phyloP scores from a whole-genome alignment of 1,284 basidiomycete species.

The Quambalaria eucalypti region DNA sequence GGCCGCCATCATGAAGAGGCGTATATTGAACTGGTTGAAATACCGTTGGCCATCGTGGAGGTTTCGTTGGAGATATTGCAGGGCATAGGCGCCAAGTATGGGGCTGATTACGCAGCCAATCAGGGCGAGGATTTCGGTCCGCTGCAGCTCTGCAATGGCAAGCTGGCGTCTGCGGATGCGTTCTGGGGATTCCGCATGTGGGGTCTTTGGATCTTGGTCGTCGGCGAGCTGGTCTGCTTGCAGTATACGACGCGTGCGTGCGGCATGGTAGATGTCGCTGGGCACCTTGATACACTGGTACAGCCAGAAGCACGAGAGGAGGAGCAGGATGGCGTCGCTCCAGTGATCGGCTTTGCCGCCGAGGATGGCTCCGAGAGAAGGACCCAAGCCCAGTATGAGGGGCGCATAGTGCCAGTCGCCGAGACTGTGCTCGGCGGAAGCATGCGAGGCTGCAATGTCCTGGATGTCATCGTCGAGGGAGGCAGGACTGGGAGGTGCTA shows the following conservation, averaged over 20 bases:
- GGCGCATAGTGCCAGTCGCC: constrained; percentile 38
- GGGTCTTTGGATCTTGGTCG: constrained; percentile 23
- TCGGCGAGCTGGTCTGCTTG: constrained; percentile 17
- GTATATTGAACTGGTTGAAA: constrained; percentile 44
- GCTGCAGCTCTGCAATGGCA: constrained; percentile 36
- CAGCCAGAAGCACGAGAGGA: constrained; percentile 46
- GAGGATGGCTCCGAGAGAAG: constrained; percentile 28
- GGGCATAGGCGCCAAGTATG: constrained; percentile 39
- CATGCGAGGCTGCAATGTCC: neutral
- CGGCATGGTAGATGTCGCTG: constrained; percentile 43
- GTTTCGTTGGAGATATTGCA: constrained; percentile 40
- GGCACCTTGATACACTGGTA: constrained; percentile 38
- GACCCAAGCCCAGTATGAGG: constrained; percentile 29
- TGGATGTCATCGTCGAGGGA: neutral
- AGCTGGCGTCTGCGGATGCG: neutral
- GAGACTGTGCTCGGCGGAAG: constrained; percentile 5
- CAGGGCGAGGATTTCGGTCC: constrained; percentile 43
- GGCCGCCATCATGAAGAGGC: constrained; percentile 46
- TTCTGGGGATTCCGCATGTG: constrained; percentile 8
- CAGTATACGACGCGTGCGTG: constrained; percentile 30
- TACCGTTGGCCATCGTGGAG: constrained; percentile 41
- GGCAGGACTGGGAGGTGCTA: neutral
- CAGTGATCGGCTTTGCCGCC: constrained; percentile 47
- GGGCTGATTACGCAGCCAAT: constrained; percentile 40
- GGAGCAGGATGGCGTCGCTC: constrained; percentile 47